phyloP scores from a whole-genome alignment of 2,329 filamentous ascomycete genomes.

The Cordyceps cateniannulata region DNA sequence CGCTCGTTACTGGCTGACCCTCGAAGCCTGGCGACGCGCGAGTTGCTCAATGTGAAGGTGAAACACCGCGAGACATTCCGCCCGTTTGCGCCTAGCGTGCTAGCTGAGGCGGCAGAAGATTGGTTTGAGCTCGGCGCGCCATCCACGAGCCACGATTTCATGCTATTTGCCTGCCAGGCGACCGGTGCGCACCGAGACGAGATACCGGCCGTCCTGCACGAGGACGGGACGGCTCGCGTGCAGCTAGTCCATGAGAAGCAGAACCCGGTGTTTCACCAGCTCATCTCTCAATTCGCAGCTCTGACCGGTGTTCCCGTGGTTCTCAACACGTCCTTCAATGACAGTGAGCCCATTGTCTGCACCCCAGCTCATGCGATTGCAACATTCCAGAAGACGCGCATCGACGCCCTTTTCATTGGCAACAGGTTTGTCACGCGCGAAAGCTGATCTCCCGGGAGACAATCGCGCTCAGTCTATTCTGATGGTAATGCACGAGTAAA shows the following conservation, averaged over 20 bases:
- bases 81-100: constrained; percentile 6
- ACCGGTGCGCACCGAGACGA: background rate
- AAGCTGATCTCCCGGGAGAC: background rate
- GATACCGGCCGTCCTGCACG: constrained; percentile 2
- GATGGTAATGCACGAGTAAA: too few species aligned
- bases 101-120: background rate
- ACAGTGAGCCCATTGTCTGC: constrained; percentile 6
- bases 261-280: background rate
- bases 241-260: background rate
- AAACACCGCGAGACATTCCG: constrained; percentile 9
- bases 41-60: constrained; percentile 8
- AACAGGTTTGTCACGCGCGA: constrained; percentile 1
- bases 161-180: constrained; percentile 4
- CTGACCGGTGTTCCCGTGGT: constrained; percentile 2
- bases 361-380: constrained; percentile 4
- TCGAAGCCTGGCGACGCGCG: background rate
- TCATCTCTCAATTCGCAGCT: background rate
- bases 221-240: constrained; percentile 4
- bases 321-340: constrained; percentile 8
- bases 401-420: background rate
- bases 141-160: constrained; percentile 1
- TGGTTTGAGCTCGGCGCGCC: constrained; percentile 5
- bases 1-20: constrained; percentile 7
- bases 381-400: constrained; percentile 4
- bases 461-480: too few species aligned